Base-by-base conservation (phyloP, 345 rosid genomes). In the Boechera stricta region DNA sequence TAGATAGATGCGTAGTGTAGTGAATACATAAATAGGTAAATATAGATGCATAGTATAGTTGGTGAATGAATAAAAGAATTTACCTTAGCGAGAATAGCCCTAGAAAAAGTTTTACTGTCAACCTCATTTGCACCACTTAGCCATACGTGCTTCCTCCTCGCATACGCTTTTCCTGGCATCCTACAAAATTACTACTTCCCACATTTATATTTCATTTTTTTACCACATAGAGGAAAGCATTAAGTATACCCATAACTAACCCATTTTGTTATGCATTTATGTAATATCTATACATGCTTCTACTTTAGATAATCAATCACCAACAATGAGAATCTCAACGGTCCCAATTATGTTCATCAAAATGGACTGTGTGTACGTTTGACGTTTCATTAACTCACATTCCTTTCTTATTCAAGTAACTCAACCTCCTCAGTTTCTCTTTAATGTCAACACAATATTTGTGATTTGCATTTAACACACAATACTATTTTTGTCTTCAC, bases 61-160 rank as follows among this genome's bases (percentile, higher is more conserved):
- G 51, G 21, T 63, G 48, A 36, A 67, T 42, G 8, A 11, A 26
- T 24, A 8, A 26, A 35, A 24, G 2, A 24, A 36, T 3, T 48
- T 81, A 96, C 99, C 97, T 91, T 93, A 47, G 99, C 99, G 10
- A 93, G 94, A 77, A 96, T 93, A 42, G 98, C 95, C 85, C 99
- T 86, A 8, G 95, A 85, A 65, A 93, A 93, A 4, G 87, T 91
- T 83, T 90, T 96, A 88, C 97, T 89, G 74, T 96, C 99, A 31
- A 86, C 90, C 55, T 93, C 97, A 61, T 87, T 90, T 26, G 97
- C 93, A 65, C 95, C 90, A 10, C 84, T 81, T 16, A 93, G 91
- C 99, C 99, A 96, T 53, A 85, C 87, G 64, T 93, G 95, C 53
- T 91, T 88, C 79, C 85, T 76, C 85, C 84, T 86, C 10, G 95